Evolutionary conservation across 169 alveolate species (phyloP), one percentile per base, ranked within the genome.

Genomic region (Cryptosporidium viatorum): DNA sequence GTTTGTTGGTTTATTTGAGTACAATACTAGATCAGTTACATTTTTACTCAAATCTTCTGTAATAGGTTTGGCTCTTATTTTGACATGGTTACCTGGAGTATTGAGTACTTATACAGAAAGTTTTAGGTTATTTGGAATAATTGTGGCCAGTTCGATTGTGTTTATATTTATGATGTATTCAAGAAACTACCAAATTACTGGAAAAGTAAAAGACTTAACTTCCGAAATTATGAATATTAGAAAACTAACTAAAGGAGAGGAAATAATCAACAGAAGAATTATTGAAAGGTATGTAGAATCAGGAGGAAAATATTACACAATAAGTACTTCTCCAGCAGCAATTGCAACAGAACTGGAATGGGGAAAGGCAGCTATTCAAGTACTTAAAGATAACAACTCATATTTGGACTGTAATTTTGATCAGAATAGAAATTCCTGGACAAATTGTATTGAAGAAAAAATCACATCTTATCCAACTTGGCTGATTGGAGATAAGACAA

Each of bases 21-120:
- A 62, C 31, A 41, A 62, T 10, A 80, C 89, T 18, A 37, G 41
- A 26, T 80, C 89, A 26, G 50, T 80, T 12, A 62, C 75, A 62
- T 62, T 65, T 29, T 31, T 80, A 29, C 45, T 59, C 45, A 80
- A 80, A 39, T 43, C 69, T 21, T 29, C 75, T 60, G 26, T 80
- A 16, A 43, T 80, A 21, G 41, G 51, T 0, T 21, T 59, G 21
- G 75, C 68, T 7, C 18, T 67, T 43, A 45, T 80, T 41, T 18
- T 80, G 26, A 80, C 73, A 43, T 80, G 89, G 89, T 6, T 62
- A 12, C 89, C 89, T n/a, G 89, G 89, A 29, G 73, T 80, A 7
- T 16, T 80, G 7, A 62, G 67, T n/a, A 62, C 55, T 59, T 80
- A 43, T 59, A 43, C 29, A n/a, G 89, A 80, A 41, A 59, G 75